phyloP scores from a whole-genome alignment of 2,329 filamentous ascomycete genomes.

The Fusarium neocosmosporiellum region DNA sequence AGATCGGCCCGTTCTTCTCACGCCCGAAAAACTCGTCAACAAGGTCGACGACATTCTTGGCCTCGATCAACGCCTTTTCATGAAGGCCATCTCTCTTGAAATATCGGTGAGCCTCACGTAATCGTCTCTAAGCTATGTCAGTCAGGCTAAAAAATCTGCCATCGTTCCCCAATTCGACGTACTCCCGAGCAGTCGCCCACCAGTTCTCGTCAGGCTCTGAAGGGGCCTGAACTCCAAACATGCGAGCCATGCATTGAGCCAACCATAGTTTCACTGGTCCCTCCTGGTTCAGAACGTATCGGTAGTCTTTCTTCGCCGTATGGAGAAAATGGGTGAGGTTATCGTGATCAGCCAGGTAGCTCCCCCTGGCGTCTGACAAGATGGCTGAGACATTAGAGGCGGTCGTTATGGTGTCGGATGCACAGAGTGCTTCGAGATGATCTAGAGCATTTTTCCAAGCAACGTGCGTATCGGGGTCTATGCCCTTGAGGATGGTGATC shows the following conservation, averaged over 20 bases:
- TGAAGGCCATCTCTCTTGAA: neutral
- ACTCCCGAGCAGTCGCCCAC: neutral
- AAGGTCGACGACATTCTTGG: neutral
- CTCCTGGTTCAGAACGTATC: neutral
- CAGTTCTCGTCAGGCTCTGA: neutral
- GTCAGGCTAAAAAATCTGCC: neutral
- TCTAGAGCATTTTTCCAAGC: neutral
- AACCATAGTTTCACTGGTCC: neutral
- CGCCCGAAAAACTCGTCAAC: neutral
- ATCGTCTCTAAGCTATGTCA: neutral
- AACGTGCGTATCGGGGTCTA: neutral
- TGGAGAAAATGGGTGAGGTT: accelerated
- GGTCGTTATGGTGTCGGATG: neutral
- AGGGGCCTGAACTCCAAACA: neutral
- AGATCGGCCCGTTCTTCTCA: neutral
- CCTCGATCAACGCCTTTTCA: neutral
- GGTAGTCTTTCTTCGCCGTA: neutral
- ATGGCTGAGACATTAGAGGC: neutral
- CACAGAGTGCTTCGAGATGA: neutral
- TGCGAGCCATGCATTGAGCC: neutral
- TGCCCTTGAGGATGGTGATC: neutral
- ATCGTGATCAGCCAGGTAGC: neutral
- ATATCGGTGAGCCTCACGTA: neutral
- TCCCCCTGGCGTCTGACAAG: neutral
- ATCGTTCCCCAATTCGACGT: neutral